Base-by-base conservation (phyloP, 2,329 filamentous ascomycete genomes). In the Fusarium sp. region DNA sequence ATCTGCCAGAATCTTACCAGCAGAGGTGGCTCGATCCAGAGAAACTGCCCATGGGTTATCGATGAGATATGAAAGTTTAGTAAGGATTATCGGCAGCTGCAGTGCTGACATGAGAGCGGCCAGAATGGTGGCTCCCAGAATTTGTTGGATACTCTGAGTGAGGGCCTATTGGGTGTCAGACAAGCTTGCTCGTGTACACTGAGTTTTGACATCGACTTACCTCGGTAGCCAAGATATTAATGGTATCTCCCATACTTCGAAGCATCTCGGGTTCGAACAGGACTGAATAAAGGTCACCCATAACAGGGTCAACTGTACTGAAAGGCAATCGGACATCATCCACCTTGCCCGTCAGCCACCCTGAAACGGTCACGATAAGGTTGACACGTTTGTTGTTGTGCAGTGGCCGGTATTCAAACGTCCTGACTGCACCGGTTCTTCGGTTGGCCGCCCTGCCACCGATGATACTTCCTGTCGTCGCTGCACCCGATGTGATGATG, bases 11-110 rank as follows among this genome's bases (percentile, higher is more conserved):
- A 99, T 97, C 55, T 98, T 88, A 4, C 96, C 96, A 9, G 96
- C 94, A 64, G 94, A 88, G 78, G 93, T 95, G 33, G 96, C 96
- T 77, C 96, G 91, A 78, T 96, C 94, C 58, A 98, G 89, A 2
- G 96, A 98, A n/a, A 98, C 95, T 29, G 93, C 94, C 96, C 96
- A 99, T 0, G 96, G 96, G 79, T 99, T 99, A 82, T 99, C 96
- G 74, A 99, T 98, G 22, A 99, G 88, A 79, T 99, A 99, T 1
- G 96, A 91, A 11, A 99, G 89, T 81, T 99, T 99, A 0, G 96
- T 95, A 51, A 99, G 85, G 31, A 98, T 92, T 46, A 99, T 90
- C 3, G 96, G 96, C n/a, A 98, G 85, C 81, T 97, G 94, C 60
- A 99, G 86, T 36, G 95, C 95, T 44, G 95, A 93, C 96, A 99